Evolutionary conservation across 441 rosid species (phyloP).

Genomic region (Cnidoscolus chayamansa): DNA sequence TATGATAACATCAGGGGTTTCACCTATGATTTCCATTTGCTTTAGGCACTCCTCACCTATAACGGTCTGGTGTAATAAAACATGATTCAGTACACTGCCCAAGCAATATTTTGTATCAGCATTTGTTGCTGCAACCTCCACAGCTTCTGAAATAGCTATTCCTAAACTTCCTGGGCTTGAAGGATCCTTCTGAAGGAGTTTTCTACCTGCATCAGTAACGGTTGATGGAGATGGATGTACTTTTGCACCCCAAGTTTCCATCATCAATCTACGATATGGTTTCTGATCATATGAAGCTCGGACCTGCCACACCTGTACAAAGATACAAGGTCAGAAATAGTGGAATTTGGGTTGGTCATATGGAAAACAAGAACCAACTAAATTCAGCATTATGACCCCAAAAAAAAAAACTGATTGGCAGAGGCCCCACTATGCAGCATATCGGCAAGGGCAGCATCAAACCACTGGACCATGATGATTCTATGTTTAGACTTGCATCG

Average conservation of each 20-base stretch:
- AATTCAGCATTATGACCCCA: neutral
- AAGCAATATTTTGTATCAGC: conserved; percentile 77
- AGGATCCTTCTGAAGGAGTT: conserved; percentile 60
- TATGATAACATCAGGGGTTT: conserved; percentile 78
- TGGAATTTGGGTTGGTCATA: neutral
- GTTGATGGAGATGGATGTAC: conserved; percentile 87
- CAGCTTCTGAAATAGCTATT: conserved; percentile 95
- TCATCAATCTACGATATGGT: conserved; percentile 89
- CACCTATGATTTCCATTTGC: conserved; percentile 84
- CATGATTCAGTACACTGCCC: conserved; percentile 92
- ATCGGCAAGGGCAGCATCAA: neutral
- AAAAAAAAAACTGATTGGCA: neutral
- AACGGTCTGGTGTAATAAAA: conserved; percentile 84
- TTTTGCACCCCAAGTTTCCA: conserved; percentile 98
- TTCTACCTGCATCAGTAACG: conserved; percentile 61
- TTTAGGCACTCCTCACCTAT: conserved; percentile 85
- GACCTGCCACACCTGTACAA: conserved; percentile 88
- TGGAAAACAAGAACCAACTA: neutral
- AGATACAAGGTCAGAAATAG: neutral
- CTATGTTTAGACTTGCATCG: no score
- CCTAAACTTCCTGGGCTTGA: conserved; percentile 87
- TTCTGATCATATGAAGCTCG: conserved; percentile 88
- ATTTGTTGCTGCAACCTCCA: conserved; percentile 67
- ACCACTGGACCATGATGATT: no score
- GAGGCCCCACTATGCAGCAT: neutral